Base-by-base conservation (phyloP, 202 grass and related monocot species). In the Brachypodium distachyon region DNA sequence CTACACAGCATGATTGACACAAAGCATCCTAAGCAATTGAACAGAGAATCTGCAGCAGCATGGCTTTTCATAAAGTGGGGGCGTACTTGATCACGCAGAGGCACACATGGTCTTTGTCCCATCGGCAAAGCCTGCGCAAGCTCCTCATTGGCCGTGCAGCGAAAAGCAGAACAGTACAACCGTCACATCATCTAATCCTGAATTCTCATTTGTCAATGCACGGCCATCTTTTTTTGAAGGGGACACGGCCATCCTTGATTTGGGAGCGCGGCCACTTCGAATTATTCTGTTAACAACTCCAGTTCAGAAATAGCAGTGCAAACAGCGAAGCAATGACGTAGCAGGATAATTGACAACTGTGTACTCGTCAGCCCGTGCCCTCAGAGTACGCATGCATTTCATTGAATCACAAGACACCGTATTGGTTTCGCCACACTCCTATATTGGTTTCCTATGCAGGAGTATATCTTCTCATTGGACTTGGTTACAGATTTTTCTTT, bases 101-200 rank as follows among this genome's bases (percentile, higher is more conserved):
- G 55, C 55, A 3, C 55, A 59, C 54, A 46, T 21, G 39, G 13
- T 54, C 17, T 49, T 58, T 28, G 12, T 63, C 50, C 28, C 61
- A 38, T 58, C 13, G 21, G 6, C 12, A 74, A 72, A 66, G 39
- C 38, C 40, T 67, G 54, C 47, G 25, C 17, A 10, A 51, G 38
- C 59, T 50, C 17, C 18, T 60, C 57, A 64, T 73, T 77, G 78
- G 55, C 4, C 53, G 60, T 60, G 19, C 31, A 41, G 3, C 18
- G 74, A 23, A 4, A 19, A 62, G 77, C 54, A 70, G 37, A 6
- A 77, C 64, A 86, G 46, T 77, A 77, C 57, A 64, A 63, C 31
- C 18, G 40, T 82, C 79, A 77, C 79, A 87, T 82, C 79, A 58
- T 16, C 42, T 32, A 26, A 66, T 32, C 39, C 39, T 33, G 76